Evolutionary conservation across 1,284 basidiomycete species (phyloP).

Genomic region (Irpex rosettiformis): DNA sequence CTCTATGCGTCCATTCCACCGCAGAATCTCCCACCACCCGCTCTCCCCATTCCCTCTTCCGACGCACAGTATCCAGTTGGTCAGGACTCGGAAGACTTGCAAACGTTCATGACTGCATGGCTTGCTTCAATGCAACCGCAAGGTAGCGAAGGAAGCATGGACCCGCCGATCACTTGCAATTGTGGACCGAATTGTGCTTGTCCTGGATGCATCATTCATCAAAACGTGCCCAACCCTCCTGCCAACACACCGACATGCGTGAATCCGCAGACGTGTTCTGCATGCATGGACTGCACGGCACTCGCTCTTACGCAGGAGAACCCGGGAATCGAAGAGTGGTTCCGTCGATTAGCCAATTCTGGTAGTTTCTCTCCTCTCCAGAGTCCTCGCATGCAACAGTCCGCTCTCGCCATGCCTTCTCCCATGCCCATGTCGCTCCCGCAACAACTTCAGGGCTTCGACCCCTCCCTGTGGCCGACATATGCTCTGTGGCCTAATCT

Average conservation of each 20-base stretch:
- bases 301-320: constrained; percentile 32
- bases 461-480: constrained; percentile 18
- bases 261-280: constrained; percentile 45
- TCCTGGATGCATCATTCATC: constrained; percentile 49
- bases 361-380: background rate
- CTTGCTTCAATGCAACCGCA: constrained; percentile 8
- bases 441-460: constrained; percentile 12
- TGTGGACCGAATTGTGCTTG: constrained; percentile 54
- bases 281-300: constrained; percentile 53
- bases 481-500: constrained; percentile 23
- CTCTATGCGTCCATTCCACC: constrained; percentile 4
- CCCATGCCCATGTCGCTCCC: constrained; percentile 2
- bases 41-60: background rate
- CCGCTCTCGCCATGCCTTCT: constrained; percentile 17
- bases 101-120: constrained; percentile 9
- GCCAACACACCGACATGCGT: constrained; percentile 33
- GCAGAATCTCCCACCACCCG: constrained; percentile 3
- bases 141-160: background rate
- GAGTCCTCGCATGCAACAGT: constrained; percentile 2
- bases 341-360: constrained; percentile 33
- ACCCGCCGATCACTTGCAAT: constrained; percentile 37
- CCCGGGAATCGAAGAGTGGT: constrained; percentile 44
- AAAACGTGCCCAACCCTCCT: constrained; percentile 29
- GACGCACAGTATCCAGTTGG: background rate
- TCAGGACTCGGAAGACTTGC: constrained; percentile 7